These are phyloP conservation scores for Linderniella brevidens DNA, from an alignment of 257 asterid genomes.

Conservation along the genomic window DNA sequence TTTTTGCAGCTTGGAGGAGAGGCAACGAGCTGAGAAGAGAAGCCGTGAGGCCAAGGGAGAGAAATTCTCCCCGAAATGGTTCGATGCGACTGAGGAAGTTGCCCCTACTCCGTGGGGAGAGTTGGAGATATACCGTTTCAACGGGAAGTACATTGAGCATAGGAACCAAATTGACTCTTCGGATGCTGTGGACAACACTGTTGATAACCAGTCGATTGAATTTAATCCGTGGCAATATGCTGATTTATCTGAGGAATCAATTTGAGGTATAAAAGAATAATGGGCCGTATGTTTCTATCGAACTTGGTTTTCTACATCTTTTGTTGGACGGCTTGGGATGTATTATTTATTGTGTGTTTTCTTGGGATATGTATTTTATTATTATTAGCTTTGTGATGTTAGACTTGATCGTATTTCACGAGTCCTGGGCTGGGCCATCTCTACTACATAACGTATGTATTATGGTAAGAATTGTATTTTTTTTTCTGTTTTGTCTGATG, in stretches of 20 bases:
- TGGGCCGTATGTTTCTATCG: no score
- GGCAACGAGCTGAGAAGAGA: slow-evolving; percentile 89
- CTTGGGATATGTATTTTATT: no score
- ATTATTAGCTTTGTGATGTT: no score
- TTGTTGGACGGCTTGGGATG: no score
- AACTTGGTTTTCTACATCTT: no score
- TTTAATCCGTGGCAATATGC: slow-evolving; percentile 91
- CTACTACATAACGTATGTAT: no score
- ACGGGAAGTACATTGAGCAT: slow-evolving; percentile 59
- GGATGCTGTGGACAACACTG: slow-evolving; percentile 17
- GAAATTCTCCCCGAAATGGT: slow-evolving; percentile 65
- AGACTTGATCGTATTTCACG: no score
- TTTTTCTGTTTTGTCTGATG: no score
- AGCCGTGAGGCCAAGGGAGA: slow-evolving; percentile 69
- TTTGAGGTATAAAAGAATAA: no score
- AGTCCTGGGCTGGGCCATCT: no score
- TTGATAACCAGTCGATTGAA: slow-evolving; percentile 32
- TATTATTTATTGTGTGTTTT: no score
- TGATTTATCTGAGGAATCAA: slow-evolving; percentile 14
- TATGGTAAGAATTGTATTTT: no score
- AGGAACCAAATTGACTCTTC: slow-evolving; percentile 45
- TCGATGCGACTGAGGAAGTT: slow-evolving; percentile 54
- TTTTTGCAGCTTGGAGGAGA: slow-evolving; percentile 67
- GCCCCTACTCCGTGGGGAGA: slow-evolving; percentile 95
- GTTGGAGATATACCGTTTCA: slow-evolving; percentile 55